phyloP scores from a whole-genome alignment of 2,329 filamentous ascomycete genomes.

The Cordyceps tenuipes region DNA sequence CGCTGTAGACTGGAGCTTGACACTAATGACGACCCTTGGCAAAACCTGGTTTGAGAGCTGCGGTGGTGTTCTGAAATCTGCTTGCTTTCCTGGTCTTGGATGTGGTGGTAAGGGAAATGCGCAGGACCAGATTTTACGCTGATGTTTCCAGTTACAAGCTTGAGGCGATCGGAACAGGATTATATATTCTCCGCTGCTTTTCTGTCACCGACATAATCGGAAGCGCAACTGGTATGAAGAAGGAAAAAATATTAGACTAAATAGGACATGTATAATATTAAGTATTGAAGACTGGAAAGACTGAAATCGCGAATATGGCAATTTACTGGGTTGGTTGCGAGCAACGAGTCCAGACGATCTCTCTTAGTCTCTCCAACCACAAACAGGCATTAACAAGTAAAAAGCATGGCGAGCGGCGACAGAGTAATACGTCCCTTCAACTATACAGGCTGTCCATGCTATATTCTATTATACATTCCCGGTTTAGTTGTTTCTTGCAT shows the following conservation, averaged over 20 bases:
- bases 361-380: neutral
- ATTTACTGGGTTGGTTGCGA: too few species aligned
- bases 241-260: too few species aligned
- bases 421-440: slow-evolving; percentile 6
- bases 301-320: too few species aligned
- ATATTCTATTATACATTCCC: slow-evolving; percentile 8
- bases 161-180: neutral
- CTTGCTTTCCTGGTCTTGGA: neutral
- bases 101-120: slow-evolving; percentile 8
- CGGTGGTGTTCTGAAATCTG: slow-evolving; percentile 12
- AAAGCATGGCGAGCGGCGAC: neutral
- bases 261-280: too few species aligned
- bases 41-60: slow-evolving; percentile 10
- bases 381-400: neutral
- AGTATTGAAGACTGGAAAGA: too few species aligned
- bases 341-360: too few species aligned
- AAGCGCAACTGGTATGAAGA: too few species aligned
- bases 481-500: neutral
- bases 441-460: neutral
- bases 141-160: neutral
- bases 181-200: neutral
- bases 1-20: too few species aligned
- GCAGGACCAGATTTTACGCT: slow-evolving; percentile 11
- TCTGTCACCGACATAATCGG: neutral
- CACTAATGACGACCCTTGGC: neutral